Conservation (phyloP, 495 filamentous ascomycete genomes). For the Aspergillus campestris region DNA sequence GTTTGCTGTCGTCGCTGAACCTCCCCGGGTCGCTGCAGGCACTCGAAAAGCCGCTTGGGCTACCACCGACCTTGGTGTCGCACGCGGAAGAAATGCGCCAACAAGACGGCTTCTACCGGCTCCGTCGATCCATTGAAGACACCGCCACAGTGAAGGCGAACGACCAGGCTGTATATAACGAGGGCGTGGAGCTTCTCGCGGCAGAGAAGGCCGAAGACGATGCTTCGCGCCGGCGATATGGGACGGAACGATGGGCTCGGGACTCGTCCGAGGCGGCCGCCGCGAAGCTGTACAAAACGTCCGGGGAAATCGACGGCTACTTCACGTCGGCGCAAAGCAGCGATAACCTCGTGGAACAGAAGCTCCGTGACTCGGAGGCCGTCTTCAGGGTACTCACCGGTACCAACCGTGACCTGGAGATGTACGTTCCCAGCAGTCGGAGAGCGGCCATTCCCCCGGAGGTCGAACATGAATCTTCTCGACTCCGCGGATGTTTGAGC, state of each 20-base stretch:
- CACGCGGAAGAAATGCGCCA: conserved; percentile 96
- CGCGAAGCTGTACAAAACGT: conserved; percentile 65
- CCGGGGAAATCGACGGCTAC: conserved; percentile 76
- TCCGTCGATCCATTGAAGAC: conserved; percentile 73
- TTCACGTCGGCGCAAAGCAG: conserved; percentile 76
- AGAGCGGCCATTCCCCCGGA: conserved; percentile 67
- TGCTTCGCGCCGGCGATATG: conserved; percentile 64
- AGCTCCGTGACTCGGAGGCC: conserved; percentile 65
- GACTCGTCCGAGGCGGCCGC: conserved; percentile 60
- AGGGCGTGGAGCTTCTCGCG: conserved; percentile 66
- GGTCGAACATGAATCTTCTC: conserved; percentile 68
- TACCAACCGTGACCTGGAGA: conserved; percentile 68
- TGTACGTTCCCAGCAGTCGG: conserved; percentile 81
- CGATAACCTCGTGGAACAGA: conserved; percentile 71
- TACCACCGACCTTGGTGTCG: conserved; percentile 75
- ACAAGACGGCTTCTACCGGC: conserved; percentile 68
- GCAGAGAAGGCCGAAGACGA: conserved; percentile 81
- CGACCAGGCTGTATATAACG: conserved; percentile 66
- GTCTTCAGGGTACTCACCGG: conserved; percentile 67
- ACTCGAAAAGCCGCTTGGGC: conserved; percentile 84
- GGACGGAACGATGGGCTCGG: conserved; percentile 79
- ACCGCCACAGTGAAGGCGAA: conserved; percentile 75
- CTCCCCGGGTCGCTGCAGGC: conserved; percentile 91
- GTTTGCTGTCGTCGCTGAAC: conserved; percentile 70
- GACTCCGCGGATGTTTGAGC: conserved; percentile 67